phyloP scores from a whole-genome alignment of 106 monocot genomes.

The Acanthochlamys bracteata region DNA sequence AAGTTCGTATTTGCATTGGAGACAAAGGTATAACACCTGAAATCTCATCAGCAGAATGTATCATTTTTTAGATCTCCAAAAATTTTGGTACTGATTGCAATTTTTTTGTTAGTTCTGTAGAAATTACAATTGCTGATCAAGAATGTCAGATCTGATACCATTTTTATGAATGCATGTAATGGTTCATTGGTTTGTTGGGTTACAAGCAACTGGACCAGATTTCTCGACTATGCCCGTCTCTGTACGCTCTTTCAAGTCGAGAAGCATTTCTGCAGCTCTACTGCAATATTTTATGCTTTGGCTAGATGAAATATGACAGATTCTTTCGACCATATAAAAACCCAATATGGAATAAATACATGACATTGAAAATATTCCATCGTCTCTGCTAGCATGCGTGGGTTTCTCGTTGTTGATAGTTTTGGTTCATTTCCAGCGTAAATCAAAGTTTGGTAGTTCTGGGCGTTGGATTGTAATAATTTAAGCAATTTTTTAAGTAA shows the following conservation, averaged over 20 bases:
- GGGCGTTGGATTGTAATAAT: conserved; percentile 7
- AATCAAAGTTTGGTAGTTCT: conserved; percentile 77
- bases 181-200: background rate
- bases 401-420: conserved; percentile 57
- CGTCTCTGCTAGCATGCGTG: background rate
- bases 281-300: too few relatives aligned
- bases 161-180: background rate
- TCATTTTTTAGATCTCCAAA: background rate
- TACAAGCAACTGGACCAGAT: too few relatives aligned
- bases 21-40: background rate
- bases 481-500: conserved; percentile 3
- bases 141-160: background rate
- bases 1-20: background rate
- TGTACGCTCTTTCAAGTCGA: too few relatives aligned
- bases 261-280: too few relatives aligned
- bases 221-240: too few relatives aligned
- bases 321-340: too few relatives aligned
- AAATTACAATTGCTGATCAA: conserved; percentile 3
- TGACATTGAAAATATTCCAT: too few relatives aligned
- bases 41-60: background rate
- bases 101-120: conserved; percentile 8
- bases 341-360: too few relatives aligned
- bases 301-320: too few relatives aligned
- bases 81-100: conserved; percentile 10
- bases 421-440: conserved; percentile 84